Conservation (phyloP, 768 basidiomycete species). For the Lanmaoa pseudosensibilis region DNA sequence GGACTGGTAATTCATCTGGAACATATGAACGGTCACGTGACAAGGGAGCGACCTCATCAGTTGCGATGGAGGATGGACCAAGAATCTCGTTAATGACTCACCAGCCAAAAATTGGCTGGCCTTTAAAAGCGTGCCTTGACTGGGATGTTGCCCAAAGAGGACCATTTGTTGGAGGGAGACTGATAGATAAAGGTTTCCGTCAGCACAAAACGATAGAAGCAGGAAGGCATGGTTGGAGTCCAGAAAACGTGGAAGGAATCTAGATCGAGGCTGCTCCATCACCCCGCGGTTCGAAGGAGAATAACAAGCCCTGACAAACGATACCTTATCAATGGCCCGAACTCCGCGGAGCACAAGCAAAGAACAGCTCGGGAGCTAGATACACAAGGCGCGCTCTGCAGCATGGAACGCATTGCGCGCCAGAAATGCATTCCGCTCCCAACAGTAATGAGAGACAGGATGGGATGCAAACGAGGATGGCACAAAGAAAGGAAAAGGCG, state of each 20-base stretch:
- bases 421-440: not conserved
- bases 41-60: not conserved
- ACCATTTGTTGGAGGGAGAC: constrained; percentile 99
- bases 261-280: not conserved
- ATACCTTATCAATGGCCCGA: not conserved
- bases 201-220: constrained; percentile 1
- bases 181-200: constrained; percentile 28
- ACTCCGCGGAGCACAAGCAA: not conserved
- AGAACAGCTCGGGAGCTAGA: not conserved
- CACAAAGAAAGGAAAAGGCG: not conserved
- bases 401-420: not conserved
- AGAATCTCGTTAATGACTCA: constrained; percentile 29
- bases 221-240: too few relatives aligned
- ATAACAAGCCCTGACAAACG: not conserved
- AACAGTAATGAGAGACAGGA: too few relatives aligned
- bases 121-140: constrained; percentile 89
- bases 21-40: not conserved
- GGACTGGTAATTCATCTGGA: constrained; percentile 91
- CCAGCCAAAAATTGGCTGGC: constrained; percentile 88
- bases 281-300: not conserved
- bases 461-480: not conserved
- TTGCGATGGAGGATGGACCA: not conserved
- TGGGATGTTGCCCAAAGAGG: constrained; percentile 93
- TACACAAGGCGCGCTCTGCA: not conserved
- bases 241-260: not conserved